phyloP scores from a whole-genome alignment of 257 asterid genomes.

The Cinchona pubescens region DNA sequence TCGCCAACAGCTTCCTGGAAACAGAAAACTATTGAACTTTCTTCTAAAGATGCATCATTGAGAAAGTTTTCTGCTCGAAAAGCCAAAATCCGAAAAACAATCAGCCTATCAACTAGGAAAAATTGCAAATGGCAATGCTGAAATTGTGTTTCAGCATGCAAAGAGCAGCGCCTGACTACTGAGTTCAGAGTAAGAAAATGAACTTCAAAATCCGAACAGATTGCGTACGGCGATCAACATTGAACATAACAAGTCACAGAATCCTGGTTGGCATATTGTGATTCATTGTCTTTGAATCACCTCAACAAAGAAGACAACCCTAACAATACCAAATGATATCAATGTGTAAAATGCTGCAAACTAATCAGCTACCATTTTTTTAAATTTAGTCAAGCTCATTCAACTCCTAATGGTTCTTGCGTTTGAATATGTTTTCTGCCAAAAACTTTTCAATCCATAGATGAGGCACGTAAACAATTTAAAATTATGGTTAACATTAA shows the following conservation, averaged over 20 bases:
- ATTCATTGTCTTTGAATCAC: background rate
- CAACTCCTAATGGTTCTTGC: background rate
- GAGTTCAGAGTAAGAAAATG: background rate
- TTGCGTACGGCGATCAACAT: background rate
- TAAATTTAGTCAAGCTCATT: background rate
- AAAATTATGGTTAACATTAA: background rate
- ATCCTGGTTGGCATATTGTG: background rate
- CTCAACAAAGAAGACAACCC: background rate
- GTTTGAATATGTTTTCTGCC: background rate
- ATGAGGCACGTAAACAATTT: background rate
- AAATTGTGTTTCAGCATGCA: background rate
- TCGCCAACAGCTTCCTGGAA: background rate
- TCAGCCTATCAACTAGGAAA: background rate
- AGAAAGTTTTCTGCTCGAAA: background rate
- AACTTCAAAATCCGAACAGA: background rate
- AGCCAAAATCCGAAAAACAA: background rate
- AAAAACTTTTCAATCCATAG: background rate
- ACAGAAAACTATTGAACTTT: background rate
- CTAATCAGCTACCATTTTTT: background rate
- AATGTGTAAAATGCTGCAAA: background rate
- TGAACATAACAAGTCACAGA: background rate
- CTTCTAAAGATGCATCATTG: background rate
- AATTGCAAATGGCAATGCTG: background rate
- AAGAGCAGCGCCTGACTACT: background rate
- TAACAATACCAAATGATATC: background rate